Base-by-base conservation (phyloP, 805 yeast species). In the Yamadazyma takamatsuzukensis region DNA sequence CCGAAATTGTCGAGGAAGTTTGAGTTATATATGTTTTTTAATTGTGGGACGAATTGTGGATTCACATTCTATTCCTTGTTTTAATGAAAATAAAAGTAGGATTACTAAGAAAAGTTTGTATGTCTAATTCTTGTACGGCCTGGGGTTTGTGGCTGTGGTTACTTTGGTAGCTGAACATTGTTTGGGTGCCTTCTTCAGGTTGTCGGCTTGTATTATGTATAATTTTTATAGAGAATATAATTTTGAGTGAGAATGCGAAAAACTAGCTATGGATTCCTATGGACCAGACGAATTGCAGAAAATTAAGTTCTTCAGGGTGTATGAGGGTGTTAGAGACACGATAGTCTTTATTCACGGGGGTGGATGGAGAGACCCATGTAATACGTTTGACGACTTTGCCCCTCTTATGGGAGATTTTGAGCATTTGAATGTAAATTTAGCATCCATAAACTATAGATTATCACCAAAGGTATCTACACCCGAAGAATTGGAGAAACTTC, bases 271-370 rank as follows among this genome's bases (percentile, higher is more conserved):
- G 21, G 21, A 19, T 18, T 30, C 39, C 10, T 66, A 63, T 39
- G 71, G 71, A 5, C 33, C 34, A 0, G 56, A 64, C 41, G 50
- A 48, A 3, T 52, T 64, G 17, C 70, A 66, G 30, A 33, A 29
- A 12, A 23, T 62, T 21, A 59, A 53, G 36, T 37, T 56, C 1
- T 61, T 56, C 39, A 43, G 47, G n/a, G 41, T 40, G 26, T 37
- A 29, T 12, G 32, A 34, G 2, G 10, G 15, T 6, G 35, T 39
- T n/a, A 29, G 30, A 14, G 34, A 49, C 2, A 54, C 72, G 13
- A 33, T 75, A 5, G 68, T 84, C 1, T 79, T 77, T 44, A 70
- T 86, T 24, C 96, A 86, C 56, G 96, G 96, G 1, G 96, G 96
- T 0, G 94, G 88, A 0, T 86, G 95, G 95, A 66, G 85, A 40